A percentile compares a stretch with the other conserved stretches of the same genome.
Conservation (phyloP, 345 rosid genomes). For the Boechera retrofracta region DNA sequence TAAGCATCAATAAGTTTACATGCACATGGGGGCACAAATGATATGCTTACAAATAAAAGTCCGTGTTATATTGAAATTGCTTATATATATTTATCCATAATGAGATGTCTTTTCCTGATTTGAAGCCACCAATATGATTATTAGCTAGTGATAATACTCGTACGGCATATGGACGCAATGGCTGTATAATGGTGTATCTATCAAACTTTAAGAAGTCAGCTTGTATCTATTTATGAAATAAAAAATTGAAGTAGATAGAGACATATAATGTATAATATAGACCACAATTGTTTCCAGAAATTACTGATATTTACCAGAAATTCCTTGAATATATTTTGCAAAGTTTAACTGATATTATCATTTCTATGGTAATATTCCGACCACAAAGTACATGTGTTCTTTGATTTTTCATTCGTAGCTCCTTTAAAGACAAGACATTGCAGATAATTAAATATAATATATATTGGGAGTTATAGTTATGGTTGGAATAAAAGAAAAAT, state of each 20-base stretch:
- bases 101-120: conserved; percentile 26
- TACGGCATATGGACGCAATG: conserved; percentile 22
- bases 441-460: neutral
- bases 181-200: neutral
- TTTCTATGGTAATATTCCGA: neutral
- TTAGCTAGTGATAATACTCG: conserved; percentile 21
- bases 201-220: conserved; percentile 15
- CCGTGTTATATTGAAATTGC: neutral
- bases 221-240: neutral
- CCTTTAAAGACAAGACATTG: neutral
- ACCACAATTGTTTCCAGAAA: neutral
- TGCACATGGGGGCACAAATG: neutral
- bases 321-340: too few species aligned
- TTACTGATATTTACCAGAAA: too few species aligned
- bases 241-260: neutral
- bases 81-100: conserved; percentile 6
- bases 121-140: conserved; percentile 12
- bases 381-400: neutral
- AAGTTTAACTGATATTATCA: neutral
- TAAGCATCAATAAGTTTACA: neutral
- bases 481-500: neutral
- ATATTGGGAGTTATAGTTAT: neutral
- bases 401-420: conserved; percentile 1
- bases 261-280: neutral
- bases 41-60: neutral